Evolutionary conservation across 257 asterid genomes (phyloP), one percentile per base, ranked within the genome.

Genomic region (Jaltomata sinuosa): DNA sequence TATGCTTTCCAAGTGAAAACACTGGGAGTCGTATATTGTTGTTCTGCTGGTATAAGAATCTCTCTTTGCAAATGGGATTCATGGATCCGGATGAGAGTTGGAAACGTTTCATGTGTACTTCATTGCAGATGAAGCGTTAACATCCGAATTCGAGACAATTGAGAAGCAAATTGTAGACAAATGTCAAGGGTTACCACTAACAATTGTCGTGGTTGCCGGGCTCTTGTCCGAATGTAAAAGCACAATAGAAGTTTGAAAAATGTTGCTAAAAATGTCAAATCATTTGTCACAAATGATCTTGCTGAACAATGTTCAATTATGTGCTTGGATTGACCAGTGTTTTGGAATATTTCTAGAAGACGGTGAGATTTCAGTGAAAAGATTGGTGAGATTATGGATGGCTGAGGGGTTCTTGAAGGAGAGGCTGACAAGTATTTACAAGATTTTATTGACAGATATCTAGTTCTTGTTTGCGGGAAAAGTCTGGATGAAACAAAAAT

Each of bases 121-220:
- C 5, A 34, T 34, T 34, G 38, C 38, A 34, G 38, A 34, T 34
- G 38, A 34, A 34, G 38, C 38, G 5, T 69, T 65, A 64, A 81
- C 76, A 7, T 12, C 6, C 12, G 82, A 55, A 65, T 55, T 81
- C 14, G 55, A 52, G 64, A 32, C 27, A 4, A 36, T 72, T 32
- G 88, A 67, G 18, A 18, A n/a, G 69, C 52, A 78, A 19, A 85
- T 85, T 6, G 78, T 79, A 8, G 50, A 69, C 4, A 45, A 85
- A 4, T 85, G n/a, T 62, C 40, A 77, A n/a, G 80, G 87, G 11
- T 19, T 76, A 57, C 79, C 86, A 15, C 83, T 84, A 18, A 49
- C 82, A 3, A 21, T 84, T 38, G 77, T 84, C 29, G 55, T 52
- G 10, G 34, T 59, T 11, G 86, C 67, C 22, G 64, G 83, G 49